A percentile compares a stretch with the other conserved stretches of the same genome.
Conservation (phyloP, 306 rosid genomes). For the Pyrus betulifolia region DNA sequence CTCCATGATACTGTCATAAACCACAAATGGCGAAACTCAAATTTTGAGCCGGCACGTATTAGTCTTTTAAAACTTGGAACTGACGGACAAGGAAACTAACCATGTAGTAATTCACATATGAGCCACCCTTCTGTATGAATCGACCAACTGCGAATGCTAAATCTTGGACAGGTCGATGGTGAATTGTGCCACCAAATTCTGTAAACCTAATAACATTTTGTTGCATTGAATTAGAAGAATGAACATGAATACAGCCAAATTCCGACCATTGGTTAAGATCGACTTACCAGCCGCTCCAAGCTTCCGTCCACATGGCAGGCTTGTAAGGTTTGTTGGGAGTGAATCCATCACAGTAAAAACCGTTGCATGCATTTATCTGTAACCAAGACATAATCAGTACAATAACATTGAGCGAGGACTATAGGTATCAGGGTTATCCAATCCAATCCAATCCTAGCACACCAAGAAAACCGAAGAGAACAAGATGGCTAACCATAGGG, state of each 20-base stretch:
- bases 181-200: conserved; percentile 75
- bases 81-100: conserved; percentile 42
- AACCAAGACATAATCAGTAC: conserved; percentile 7
- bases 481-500: conserved; percentile 54
- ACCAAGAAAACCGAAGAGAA: neutral
- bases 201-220: conserved; percentile 48
- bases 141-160: conserved; percentile 93
- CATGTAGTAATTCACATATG: conserved; percentile 83
- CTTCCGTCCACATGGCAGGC: conserved; percentile 87
- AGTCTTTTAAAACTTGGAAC: neutral
- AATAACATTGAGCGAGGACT: neutral
- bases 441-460: neutral
- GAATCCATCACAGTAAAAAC: conserved; percentile 87
- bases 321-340: conserved; percentile 88
- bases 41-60: neutral
- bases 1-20: conserved; percentile 82
- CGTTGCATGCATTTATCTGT: conserved; percentile 89
- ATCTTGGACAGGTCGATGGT: conserved; percentile 84
- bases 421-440: neutral
- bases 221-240: conserved; percentile 7
- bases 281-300: conserved; percentile 95
- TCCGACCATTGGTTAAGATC: neutral
- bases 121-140: conserved; percentile 81
- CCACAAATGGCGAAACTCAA: conserved; percentile 14
- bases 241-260: neutral